A percentile compares a stretch with the other conserved stretches of the same genome.
Conservation (phyloP, 805 yeast genomes). For the Starmerella floris region DNA sequence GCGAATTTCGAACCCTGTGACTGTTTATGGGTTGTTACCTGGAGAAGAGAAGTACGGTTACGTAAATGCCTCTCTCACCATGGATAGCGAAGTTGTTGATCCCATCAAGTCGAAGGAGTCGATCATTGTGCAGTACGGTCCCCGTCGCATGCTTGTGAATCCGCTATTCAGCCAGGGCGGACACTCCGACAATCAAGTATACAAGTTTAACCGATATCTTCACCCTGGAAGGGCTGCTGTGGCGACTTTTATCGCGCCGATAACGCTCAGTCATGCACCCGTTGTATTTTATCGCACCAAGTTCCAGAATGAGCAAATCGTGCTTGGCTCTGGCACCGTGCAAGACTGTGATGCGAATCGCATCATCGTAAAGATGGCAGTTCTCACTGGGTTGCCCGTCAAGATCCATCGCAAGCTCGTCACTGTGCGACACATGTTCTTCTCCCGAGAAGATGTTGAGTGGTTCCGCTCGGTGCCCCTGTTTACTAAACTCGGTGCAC, state of each 20-base stretch:
- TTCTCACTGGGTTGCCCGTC: constrained; percentile 87
- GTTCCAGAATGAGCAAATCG: constrained; percentile 26
- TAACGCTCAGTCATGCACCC: constrained; percentile 53
- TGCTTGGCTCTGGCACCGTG: constrained; percentile 84
- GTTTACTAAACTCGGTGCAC: constrained; percentile 82
- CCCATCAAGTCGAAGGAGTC: constrained; percentile 77
- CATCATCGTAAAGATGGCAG: constrained; percentile 72
- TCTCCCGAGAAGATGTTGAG: constrained; percentile 74
- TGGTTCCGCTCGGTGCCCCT: constrained; percentile 86
- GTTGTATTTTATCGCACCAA: constrained; percentile 27
- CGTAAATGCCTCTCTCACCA: constrained; percentile 64
- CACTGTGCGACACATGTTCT: constrained; percentile 94
- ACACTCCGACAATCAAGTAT: constrained; percentile 67
- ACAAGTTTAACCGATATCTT: constrained; percentile 69
- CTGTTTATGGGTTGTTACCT: constrained; percentile 59
- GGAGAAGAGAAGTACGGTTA: constrained; percentile 82
- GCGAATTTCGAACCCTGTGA: constrained; percentile 21
- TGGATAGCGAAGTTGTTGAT: constrained; percentile 80
- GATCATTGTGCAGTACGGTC: constrained; percentile 82
- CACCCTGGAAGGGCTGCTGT: constrained; percentile 63
- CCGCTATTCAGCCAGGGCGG: constrained; percentile 72
- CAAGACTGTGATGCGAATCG: constrained; percentile 74
- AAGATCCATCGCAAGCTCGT: constrained; percentile 87
- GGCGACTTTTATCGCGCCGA: constrained; percentile 83
- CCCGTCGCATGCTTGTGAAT: constrained; percentile 67